phyloP scores from a whole-genome alignment of 192 early-diverging fungal species.

The Umbelopsis ramanniana region DNA sequence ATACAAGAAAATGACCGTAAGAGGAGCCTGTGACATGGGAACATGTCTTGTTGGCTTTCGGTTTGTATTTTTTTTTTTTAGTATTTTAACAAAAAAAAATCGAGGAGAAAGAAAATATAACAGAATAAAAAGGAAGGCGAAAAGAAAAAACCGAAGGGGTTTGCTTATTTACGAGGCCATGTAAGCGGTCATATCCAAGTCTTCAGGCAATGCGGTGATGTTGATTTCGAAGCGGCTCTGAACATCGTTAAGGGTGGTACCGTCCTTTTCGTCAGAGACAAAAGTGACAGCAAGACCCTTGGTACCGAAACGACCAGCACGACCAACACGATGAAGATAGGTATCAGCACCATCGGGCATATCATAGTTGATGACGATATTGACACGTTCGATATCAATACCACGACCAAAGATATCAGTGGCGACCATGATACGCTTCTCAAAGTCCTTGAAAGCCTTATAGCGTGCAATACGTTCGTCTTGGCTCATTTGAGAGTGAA shows the following conservation, averaged over 20 bases:
- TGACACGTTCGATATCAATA: slow-evolving; percentile 98
- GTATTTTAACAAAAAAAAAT: neutral
- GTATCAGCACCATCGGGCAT: slow-evolving; percentile 89
- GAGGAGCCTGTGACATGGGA: neutral
- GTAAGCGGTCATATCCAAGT: slow-evolving; percentile 85
- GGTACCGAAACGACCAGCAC: slow-evolving; percentile 99
- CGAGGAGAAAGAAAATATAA: neutral
- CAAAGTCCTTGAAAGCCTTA: slow-evolving; percentile 95
- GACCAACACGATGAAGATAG: slow-evolving; percentile 96
- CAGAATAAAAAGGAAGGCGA: neutral
- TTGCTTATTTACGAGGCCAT: slow-evolving; percentile 40
- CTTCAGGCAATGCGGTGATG: slow-evolving; percentile 85
- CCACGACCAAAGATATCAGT: slow-evolving; percentile 98
- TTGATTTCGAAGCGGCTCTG: slow-evolving; percentile 97
- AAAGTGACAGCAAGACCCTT: slow-evolving; percentile 97
- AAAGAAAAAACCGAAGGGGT: neutral
- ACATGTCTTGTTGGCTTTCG: slow-evolving; percentile 1
- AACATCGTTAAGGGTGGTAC: slow-evolving; percentile 75
- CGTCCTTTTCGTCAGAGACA: slow-evolving; percentile 84
- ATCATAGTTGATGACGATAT: slow-evolving; percentile 99
- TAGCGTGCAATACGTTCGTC: slow-evolving; percentile 91
- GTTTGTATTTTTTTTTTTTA: slow-evolving; percentile 12
- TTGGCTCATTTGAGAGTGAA: slow-evolving; percentile 91
- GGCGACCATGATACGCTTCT: slow-evolving; percentile 94
- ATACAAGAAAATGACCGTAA: neutral